Evolutionary conservation across 495 filamentous ascomycete species (phyloP).

Genomic region (Talaromyces ruber): DNA sequence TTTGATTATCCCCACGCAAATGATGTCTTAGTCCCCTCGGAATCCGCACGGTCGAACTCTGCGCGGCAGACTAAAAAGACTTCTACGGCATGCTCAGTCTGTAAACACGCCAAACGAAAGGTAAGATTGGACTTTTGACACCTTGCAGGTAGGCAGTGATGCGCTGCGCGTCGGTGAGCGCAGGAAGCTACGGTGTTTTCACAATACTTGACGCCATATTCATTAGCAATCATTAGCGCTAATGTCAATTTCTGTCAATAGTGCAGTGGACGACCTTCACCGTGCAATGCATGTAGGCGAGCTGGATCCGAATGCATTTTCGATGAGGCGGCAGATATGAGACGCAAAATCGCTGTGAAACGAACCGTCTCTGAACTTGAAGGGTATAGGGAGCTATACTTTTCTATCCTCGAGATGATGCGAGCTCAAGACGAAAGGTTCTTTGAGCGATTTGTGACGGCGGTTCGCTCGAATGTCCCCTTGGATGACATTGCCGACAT

Average conservation of each 20-base stretch:
- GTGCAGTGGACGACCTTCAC: conserved; percentile 29
- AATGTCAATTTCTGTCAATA: conserved; percentile 7
- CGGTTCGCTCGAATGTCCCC: conserved; percentile 18
- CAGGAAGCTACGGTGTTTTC: background rate
- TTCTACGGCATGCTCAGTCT: conserved; percentile 31
- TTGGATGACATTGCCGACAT: conserved; percentile 16
- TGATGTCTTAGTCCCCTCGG: background rate
- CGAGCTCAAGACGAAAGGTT: conserved; percentile 16
- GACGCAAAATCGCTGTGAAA: conserved; percentile 33
- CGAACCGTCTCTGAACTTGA: conserved; percentile 27
- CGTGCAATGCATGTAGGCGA: conserved; percentile 30
- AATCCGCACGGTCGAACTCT: background rate
- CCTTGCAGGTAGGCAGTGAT: background rate
- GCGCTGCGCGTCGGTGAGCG: background rate
- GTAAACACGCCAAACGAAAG: conserved; percentile 36
- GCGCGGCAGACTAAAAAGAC: conserved; percentile 22
- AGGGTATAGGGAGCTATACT: conserved; percentile 23
- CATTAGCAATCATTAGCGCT: background rate
- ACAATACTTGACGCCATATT: background rate
- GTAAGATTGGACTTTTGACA: conserved; percentile 10
- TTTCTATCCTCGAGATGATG: conserved; percentile 20
- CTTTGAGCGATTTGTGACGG: conserved; percentile 16
- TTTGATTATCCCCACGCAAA: background rate
- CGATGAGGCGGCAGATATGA: conserved; percentile 29
- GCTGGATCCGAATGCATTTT: conserved; percentile 26